Base-by-base conservation (phyloP, 306 rosid genomes). In the Coriaria nepalensis region DNA sequence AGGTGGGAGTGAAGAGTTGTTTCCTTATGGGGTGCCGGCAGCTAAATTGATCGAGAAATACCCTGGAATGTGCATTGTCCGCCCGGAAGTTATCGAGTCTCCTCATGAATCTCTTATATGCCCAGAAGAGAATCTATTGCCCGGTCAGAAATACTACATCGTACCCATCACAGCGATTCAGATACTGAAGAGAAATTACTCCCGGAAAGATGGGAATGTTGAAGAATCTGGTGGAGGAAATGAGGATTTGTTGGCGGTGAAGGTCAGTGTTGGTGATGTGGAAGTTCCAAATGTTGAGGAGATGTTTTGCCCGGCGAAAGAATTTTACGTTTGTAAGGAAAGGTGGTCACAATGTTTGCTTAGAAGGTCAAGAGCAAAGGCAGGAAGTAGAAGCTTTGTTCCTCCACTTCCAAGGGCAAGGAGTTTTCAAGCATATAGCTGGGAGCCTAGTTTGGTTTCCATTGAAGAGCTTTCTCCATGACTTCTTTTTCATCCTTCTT, bases 391-490 rank as follows among this genome's bases (percentile, higher is more conserved):
- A 81, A 64, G 54, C 76, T 72, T 78, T 52, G 66, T 64, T 13
- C 73, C 82, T 35, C 94, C 96, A 55, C 71, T 78, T 44, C 81
- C 86, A 7, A 78, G 57, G 67, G 48, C 65, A 13, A 76, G 60
- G 69, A 0, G 60, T 9, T 40, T 37, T 33, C 35, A 55, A 65
- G 68, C 57, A 52, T 47, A 62, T 6, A 55, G 33, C 12, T 88
- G 95, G 95, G 71, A 78, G 63, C 93, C 93, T 11, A 70, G 77
- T 56, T 79, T 86, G 33, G 56, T 60, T 47, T 63, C 82, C 43
- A 72, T 81, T 40, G 70, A 60, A 61, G 93, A 86, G 72, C 54
- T 86, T 46, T 86, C 93, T 67, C 79, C 77, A 13, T 80, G 73
- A 80, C 50, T 43, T 42, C 37, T 38, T 39, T 4, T 12, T 40